Percentiles rank a stretch among this genome's conserved stretches.
Evolutionary conservation across 257 asterid species (phyloP).

Genomic region (Jasminum sambac): DNA sequence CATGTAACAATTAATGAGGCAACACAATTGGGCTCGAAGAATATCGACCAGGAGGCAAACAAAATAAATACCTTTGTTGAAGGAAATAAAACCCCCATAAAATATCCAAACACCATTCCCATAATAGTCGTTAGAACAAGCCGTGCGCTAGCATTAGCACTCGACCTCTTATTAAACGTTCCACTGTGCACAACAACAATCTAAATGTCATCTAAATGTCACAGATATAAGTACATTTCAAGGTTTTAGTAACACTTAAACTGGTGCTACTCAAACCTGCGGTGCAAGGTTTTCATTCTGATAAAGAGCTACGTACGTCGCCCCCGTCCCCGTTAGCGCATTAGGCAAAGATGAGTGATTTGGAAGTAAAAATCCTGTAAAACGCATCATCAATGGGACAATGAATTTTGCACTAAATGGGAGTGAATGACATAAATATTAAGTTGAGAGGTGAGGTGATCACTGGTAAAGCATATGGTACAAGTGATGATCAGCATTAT

Average conservation of each 20-base stretch:
- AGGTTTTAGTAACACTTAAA: no score
- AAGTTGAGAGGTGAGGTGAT: background rate
- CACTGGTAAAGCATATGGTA: background rate
- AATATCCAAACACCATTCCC: constrained; percentile 56
- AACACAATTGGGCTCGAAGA: no score
- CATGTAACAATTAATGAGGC: no score
- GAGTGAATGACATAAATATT: background rate
- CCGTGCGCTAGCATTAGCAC: constrained; percentile 34
- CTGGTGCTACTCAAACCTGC: constrained; percentile 31
- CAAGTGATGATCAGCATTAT: background rate
- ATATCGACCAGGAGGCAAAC: no score
- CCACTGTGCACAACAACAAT: constrained; percentile 34
- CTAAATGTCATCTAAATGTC: no score
- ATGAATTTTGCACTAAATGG: background rate
- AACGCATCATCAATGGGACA: background rate
- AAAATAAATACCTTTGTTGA: constrained; percentile 31
- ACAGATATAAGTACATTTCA: no score
- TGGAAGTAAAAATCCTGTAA: constrained; percentile 23
- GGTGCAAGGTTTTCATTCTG: constrained; percentile 46
- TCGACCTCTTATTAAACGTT: constrained; percentile 39
- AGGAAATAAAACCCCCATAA: constrained; percentile 49
- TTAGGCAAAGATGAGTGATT: constrained; percentile 29
- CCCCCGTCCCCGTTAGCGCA: constrained; percentile 31
- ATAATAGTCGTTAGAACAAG: constrained; percentile 44
- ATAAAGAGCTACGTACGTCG: constrained; percentile 30